phyloP scores from a whole-genome alignment of 2,329 filamentous ascomycete species.

The Mycosphaerella sp. region DNA sequence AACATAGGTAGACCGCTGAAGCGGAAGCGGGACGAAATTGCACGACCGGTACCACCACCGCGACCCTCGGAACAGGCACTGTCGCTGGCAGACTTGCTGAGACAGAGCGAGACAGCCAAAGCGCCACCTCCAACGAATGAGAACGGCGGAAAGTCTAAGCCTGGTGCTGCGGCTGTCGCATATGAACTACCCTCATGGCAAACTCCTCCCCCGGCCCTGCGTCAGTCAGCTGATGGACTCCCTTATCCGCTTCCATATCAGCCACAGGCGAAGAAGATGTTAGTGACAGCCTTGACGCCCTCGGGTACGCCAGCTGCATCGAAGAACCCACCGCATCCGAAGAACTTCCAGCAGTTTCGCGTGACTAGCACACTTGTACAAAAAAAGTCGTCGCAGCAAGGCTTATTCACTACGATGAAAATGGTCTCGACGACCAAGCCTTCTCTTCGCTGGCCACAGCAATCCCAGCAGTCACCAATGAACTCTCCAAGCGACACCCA shows the following conservation, averaged over 20 bases:
- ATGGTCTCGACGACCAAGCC: not conserved
- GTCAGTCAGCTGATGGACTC: not conserved
- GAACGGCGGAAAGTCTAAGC: constrained; percentile 8
- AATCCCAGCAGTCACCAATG: constrained; percentile 1
- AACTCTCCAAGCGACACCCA: constrained; percentile 2
- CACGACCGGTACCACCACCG: constrained; percentile 3
- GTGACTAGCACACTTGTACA: not conserved
- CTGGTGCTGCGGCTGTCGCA: constrained; percentile 16
- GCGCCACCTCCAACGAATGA: constrained; percentile 6
- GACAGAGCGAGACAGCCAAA: constrained; percentile 22
- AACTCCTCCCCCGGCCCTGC: constrained; percentile 18
- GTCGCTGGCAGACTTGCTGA: constrained; percentile 29
- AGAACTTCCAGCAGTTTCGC: constrained; percentile 2
- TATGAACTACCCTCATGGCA: constrained; percentile 30
- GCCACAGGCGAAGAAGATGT: constrained; percentile 12
- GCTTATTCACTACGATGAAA: constrained; percentile 27
- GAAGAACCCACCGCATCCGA: not conserved
- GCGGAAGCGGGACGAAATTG: constrained; percentile 23
- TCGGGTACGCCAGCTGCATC: not conserved
- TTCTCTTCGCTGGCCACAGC: constrained; percentile 1
- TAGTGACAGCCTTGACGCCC: not conserved
- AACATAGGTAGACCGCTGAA: constrained; percentile 22
- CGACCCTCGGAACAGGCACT: constrained; percentile 4
- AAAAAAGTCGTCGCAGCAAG: constrained; percentile 13
- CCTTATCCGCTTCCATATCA: constrained; percentile 25